A percentile compares a stretch with the other conserved stretches of the same genome.
These are phyloP conservation scores for Ceratocystis eucalypticola DNA, from an alignment of 2,329 filamentous ascomycete genomes.

Conservation along the genomic window DNA sequence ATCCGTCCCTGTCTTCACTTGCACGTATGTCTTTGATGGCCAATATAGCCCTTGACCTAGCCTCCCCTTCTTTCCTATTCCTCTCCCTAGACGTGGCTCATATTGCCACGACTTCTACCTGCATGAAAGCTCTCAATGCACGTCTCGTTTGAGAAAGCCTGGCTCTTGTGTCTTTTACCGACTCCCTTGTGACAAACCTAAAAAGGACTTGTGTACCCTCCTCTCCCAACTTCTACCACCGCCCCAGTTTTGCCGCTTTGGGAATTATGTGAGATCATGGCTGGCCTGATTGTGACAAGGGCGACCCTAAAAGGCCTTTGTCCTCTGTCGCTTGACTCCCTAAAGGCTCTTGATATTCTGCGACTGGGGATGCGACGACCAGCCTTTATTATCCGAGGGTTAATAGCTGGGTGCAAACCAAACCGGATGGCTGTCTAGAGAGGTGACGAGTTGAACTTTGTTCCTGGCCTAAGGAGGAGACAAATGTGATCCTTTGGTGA, in stretches of 20 bases:
- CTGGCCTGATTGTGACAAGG: neutral
- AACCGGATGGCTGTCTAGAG: no score
- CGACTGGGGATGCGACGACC: no score
- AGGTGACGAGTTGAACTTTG: no score
- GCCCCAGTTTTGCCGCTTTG: neutral
- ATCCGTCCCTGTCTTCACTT: neutral
- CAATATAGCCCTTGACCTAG: neutral
- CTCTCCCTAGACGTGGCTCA: neutral
- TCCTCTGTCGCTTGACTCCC: no score
- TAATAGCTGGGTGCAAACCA: no score
- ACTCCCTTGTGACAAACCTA: constrained; percentile 2
- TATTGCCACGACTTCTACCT: neutral
- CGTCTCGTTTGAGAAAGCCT: neutral
- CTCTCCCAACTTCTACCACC: neutral
- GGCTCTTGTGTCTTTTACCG: neutral
- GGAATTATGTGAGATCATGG: neutral
- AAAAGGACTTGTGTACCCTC: neutral
- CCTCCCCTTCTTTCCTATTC: neutral
- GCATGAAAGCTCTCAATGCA: constrained; percentile 6
- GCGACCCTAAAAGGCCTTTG: no score
- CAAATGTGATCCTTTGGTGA: no score
- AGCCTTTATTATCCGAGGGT: no score
- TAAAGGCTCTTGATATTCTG: no score
- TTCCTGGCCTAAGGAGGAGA: no score
- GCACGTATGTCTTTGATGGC: neutral